phyloP scores from a whole-genome alignment of 805 yeast species.

The Saturnispora silvae region DNA sequence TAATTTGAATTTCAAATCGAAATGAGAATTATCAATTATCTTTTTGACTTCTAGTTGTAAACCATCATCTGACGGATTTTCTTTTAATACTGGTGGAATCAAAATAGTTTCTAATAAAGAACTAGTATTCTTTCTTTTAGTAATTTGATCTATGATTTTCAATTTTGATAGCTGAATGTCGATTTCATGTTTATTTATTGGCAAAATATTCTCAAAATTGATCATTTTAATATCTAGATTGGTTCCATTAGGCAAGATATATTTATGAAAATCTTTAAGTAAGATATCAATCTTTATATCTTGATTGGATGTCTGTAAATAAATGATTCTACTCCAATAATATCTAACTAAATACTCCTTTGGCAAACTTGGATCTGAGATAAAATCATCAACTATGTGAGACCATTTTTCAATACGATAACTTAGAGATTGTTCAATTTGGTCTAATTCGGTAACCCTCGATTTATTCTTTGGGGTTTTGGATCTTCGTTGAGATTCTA shows the following conservation, averaged over 20 bases:
- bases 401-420: conserved; percentile 43
- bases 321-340: conserved; percentile 40
- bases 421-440: conserved; percentile 29
- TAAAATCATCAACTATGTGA: conserved; percentile 22
- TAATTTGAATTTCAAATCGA: conserved; percentile 55
- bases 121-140: conserved; percentile 32
- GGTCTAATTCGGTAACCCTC: conserved; percentile 23
- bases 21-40: conserved; percentile 54
- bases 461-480: conserved; percentile 16
- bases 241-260: conserved; percentile 18
- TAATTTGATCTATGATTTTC: conserved; percentile 56
- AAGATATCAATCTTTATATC: conserved; percentile 25
- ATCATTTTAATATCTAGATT: conserved; percentile 33
- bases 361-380: too few species aligned
- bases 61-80: conserved; percentile 16
- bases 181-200: conserved; percentile 39
- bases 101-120: conserved; percentile 19
- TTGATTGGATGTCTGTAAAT: conserved; percentile 27
- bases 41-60: conserved; percentile 38
- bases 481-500: conserved; percentile 17
- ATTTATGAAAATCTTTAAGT: conserved; percentile 21
- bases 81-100: conserved; percentile 6
- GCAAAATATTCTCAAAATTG: conserved; percentile 52
- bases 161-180: conserved; percentile 59
- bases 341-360: too few species aligned